A percentile compares a stretch with the other conserved stretches of the same genome.
Conservation (phyloP, 305 asterid genomes). For the Fraxinus baroniana region DNA sequence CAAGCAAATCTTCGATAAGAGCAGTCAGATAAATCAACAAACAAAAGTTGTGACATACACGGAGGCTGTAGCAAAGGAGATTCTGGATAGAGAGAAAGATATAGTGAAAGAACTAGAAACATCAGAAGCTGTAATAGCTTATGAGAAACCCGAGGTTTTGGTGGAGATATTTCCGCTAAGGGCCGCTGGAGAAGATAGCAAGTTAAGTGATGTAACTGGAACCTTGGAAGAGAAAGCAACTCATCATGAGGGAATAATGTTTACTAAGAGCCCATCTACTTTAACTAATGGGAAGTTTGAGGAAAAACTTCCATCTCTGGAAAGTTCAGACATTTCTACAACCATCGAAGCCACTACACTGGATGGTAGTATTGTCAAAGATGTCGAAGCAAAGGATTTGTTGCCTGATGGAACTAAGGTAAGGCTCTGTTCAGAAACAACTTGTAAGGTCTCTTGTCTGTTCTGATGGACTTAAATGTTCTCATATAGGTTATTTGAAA, state of each 20-base stretch:
- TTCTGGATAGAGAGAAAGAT: slow-evolving; percentile 26
- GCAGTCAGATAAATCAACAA: slow-evolving; percentile 26
- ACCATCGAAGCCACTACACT: neutral
- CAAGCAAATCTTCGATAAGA: slow-evolving; percentile 24
- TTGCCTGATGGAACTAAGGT: slow-evolving; percentile 35
- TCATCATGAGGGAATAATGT: slow-evolving; percentile 26
- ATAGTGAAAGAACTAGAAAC: slow-evolving; percentile 34
- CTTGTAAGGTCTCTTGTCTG: neutral
- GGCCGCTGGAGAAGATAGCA: slow-evolving; percentile 44
- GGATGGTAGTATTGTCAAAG: slow-evolving; percentile 20
- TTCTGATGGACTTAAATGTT: neutral
- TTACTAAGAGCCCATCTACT: slow-evolving; percentile 20
- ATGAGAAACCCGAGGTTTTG: slow-evolving; percentile 35
- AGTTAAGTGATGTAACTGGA: slow-evolving; percentile 26
- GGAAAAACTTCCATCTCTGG: slow-evolving; percentile 28
- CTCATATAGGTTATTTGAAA: neutral
- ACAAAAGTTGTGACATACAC: slow-evolving; percentile 21
- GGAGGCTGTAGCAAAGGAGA: slow-evolving; percentile 29
- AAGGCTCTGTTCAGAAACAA: neutral
- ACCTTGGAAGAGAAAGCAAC: slow-evolving; percentile 27
- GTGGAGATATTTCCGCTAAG: slow-evolving; percentile 81
- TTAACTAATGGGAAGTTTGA: slow-evolving; percentile 19
- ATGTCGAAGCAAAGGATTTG: slow-evolving; percentile 33
- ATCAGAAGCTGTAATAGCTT: slow-evolving; percentile 28
- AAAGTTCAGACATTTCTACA: slow-evolving; percentile 23